Conservation (phyloP, 805 yeast species). For the Kregervanrija fluxuum region DNA sequence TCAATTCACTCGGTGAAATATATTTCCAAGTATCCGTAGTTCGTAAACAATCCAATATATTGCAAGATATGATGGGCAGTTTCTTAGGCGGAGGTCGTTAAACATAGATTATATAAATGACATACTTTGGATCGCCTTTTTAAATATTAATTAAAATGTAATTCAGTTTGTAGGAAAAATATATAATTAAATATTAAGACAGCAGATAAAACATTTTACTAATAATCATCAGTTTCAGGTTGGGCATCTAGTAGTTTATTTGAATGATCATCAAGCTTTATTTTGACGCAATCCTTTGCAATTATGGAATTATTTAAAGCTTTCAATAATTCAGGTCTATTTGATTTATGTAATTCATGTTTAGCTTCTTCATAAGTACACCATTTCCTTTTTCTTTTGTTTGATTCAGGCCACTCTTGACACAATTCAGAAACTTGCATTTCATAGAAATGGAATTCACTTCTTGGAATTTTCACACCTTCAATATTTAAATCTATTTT, state of each 20-base stretch:
- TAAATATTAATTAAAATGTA: too few relatives aligned
- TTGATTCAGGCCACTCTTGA: conserved; percentile 69
- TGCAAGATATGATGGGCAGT: conserved; percentile 74
- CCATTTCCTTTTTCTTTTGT: conserved; percentile 65
- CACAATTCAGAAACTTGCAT: conserved; percentile 52
- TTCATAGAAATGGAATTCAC: conserved; percentile 88
- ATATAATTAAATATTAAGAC: neutral
- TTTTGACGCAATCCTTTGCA: conserved; percentile 27
- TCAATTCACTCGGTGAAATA: conserved; percentile 24
- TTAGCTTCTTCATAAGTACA: conserved; percentile 61
- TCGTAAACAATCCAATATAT: conserved; percentile 45
- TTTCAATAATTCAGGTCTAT: conserved; percentile 59
- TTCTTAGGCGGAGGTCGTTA: conserved; percentile 38
- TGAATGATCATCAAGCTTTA: conserved; percentile 19
- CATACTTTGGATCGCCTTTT: too few relatives aligned
- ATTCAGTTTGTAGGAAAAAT: too few relatives aligned
- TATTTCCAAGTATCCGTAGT: conserved; percentile 29
- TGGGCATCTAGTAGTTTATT: conserved; percentile 23
- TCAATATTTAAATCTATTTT: conserved; percentile 18
- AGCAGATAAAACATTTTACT: neutral
- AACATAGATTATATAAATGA: neutral
- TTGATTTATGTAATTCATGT: conserved; percentile 46
- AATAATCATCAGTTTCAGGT: conserved; percentile 24
- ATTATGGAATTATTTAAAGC: conserved; percentile 56
- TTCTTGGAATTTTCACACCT: conserved; percentile 43